These are phyloP conservation scores for Calocybe cyanea DNA, from an alignment of 768 basidiomycete species.

Conservation along the genomic window DNA sequence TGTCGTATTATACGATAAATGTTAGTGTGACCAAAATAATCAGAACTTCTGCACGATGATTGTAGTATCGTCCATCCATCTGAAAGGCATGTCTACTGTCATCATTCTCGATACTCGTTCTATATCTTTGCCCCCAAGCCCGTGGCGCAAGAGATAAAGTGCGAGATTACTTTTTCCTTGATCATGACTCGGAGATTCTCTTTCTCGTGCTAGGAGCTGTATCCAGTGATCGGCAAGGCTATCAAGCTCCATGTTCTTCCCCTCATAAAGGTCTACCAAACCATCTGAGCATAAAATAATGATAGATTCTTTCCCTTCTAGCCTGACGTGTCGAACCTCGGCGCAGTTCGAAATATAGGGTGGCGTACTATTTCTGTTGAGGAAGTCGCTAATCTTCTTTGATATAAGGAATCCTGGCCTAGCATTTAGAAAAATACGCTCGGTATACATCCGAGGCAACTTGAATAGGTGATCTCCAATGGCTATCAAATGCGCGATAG, in stretches of 20 bases:
- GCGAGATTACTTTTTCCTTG: slow-evolving; percentile 29
- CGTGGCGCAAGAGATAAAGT: slow-evolving; percentile 39
- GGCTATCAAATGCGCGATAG: slow-evolving; percentile 27
- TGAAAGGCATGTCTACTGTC: slow-evolving; percentile 41
- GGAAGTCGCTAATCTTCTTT: slow-evolving; percentile 35
- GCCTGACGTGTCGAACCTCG: slow-evolving; percentile 37
- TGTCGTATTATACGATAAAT: neutral
- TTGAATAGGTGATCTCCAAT: slow-evolving; percentile 55
- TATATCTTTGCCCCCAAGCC: slow-evolving; percentile 37
- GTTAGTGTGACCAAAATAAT: too few relatives aligned
- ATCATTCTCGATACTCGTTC: slow-evolving; percentile 41
- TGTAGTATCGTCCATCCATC: slow-evolving; percentile 62
- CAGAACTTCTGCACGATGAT: slow-evolving; percentile 35
- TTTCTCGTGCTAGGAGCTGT: slow-evolving; percentile 22
- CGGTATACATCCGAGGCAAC: slow-evolving; percentile 43
- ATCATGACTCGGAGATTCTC: too few relatives aligned
- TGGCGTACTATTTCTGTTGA: slow-evolving; percentile 44
- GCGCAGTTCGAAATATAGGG: slow-evolving; percentile 48
- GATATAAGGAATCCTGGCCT: slow-evolving; percentile 32
- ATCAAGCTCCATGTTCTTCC: slow-evolving; percentile 24
- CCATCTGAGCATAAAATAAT: slow-evolving; percentile 54
- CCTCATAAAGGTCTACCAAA: slow-evolving; percentile 41
- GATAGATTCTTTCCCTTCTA: slow-evolving; percentile 26
- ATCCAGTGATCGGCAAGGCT: slow-evolving; percentile 33
- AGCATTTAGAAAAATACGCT: slow-evolving; percentile 41